These are phyloP conservation scores for Colletotrichum gigasporum DNA, from an alignment of 2,329 filamentous ascomycete genomes.

Conservation along the genomic window DNA sequence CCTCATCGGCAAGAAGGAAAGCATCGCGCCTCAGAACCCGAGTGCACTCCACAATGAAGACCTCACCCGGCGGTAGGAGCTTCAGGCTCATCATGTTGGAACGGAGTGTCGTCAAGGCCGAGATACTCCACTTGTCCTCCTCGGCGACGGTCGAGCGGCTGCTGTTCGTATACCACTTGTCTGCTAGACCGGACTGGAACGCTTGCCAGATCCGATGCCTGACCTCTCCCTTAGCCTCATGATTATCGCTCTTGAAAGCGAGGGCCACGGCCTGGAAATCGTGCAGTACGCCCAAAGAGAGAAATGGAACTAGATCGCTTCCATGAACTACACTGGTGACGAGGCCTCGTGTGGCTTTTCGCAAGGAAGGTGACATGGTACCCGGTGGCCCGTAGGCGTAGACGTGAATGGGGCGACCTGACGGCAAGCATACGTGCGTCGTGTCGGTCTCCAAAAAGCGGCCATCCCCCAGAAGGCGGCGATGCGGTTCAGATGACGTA, in stretches of 20 bases:
- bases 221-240: constrained; percentile 73
- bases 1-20: constrained; percentile 58
- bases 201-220: constrained; percentile 72
- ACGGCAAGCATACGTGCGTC: constrained; percentile 63
- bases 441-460: constrained; percentile 28
- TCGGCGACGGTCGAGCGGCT: constrained; percentile 52
- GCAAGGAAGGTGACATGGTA: constrained; percentile 75
- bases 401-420: constrained; percentile 78
- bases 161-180: constrained; percentile 65
- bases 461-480: constrained; percentile 47
- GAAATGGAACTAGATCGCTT: constrained; percentile 76
- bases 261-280: constrained; percentile 78
- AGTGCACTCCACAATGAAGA: constrained; percentile 77
- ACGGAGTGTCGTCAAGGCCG: constrained; percentile 72
- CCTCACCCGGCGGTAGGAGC: constrained; percentile 78
- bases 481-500: constrained; percentile 63
- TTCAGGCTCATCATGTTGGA: constrained; percentile 75
- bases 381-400: constrained; percentile 82
- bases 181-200: constrained; percentile 68
- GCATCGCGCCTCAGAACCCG: constrained; percentile 74
- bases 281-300: constrained; percentile 78
- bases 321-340: constrained; percentile 80
- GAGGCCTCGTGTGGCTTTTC: constrained; percentile 75
- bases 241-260: constrained; percentile 77
- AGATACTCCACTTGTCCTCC: constrained; percentile 75